These are phyloP conservation scores for Larix sibirica DNA, from an alignment of 83 land plant genomes.

Conservation along the genomic window DNA sequence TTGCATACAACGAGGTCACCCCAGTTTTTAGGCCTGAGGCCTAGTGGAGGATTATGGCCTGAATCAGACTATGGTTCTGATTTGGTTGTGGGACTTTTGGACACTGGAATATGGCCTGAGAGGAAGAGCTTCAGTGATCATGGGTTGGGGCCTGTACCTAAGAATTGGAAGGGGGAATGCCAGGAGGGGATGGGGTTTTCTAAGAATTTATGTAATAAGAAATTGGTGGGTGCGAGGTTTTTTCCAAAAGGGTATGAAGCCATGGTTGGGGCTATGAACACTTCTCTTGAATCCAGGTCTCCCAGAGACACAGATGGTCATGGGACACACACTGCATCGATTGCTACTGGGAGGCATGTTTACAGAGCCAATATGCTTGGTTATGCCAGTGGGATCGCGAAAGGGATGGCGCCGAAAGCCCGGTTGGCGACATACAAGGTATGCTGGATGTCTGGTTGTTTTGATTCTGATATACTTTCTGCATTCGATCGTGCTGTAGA, in stretches of 20 bases:
- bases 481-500: slow-evolving; percentile 18
- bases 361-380: slow-evolving; percentile 18
- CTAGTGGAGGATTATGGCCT: slow-evolving; percentile 61
- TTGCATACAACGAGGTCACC: slow-evolving; percentile 86
- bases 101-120: slow-evolving; percentile 88
- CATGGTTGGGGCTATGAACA: slow-evolving; percentile 12
- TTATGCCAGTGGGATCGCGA: slow-evolving; percentile 20
- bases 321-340: slow-evolving; percentile 36
- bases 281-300: slow-evolving; percentile 18
- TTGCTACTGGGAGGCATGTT: slow-evolving; percentile 26
- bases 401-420: slow-evolving; percentile 20
- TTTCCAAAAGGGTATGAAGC: slow-evolving; percentile 69
- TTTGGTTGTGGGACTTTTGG: slow-evolving; percentile 68
- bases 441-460: slow-evolving; percentile 15
- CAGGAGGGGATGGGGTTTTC: slow-evolving; percentile 49
- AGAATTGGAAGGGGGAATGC: slow-evolving; percentile 64
- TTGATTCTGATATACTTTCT: slow-evolving; percentile 22
- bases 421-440: slow-evolving; percentile 19
- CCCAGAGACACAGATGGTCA: slow-evolving; percentile 32
- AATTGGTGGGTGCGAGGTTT: slow-evolving; percentile 72
- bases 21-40: slow-evolving; percentile 71
- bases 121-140: slow-evolving; percentile 60
- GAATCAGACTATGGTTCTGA: slow-evolving; percentile 82
- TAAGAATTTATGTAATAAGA: slow-evolving; percentile 43
- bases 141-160: slow-evolving; percentile 66